Conservation (phyloP, 441 rosid genomes). For the California macrophylla region DNA sequence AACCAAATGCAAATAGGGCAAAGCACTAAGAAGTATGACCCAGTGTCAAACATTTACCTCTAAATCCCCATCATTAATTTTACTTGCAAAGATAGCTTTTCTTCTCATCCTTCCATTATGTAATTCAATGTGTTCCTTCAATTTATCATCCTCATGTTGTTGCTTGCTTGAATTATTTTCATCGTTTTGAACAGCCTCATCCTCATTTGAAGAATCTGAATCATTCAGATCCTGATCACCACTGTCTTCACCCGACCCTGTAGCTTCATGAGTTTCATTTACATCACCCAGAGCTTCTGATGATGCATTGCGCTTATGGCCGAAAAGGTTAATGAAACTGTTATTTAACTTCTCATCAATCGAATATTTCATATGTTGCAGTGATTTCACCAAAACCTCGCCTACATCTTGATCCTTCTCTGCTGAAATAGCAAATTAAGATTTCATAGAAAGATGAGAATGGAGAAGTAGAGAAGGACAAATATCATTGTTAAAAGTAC, state of each 20-base stretch:
- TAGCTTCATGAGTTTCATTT: slow-evolving; percentile 27
- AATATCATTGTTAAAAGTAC: not conserved
- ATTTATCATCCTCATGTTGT: slow-evolving; percentile 15
- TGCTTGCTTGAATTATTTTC: slow-evolving; percentile 19
- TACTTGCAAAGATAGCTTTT: slow-evolving; percentile 56
- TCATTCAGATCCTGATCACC: slow-evolving; percentile 30
- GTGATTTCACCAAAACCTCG: slow-evolving; percentile 63
- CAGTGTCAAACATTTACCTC: slow-evolving; percentile 23
- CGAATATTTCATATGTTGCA: slow-evolving; percentile 69
- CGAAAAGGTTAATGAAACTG: slow-evolving; percentile 57
- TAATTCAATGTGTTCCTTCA: slow-evolving; percentile 46
- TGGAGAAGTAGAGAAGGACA: not conserved
- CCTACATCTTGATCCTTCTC: slow-evolving; percentile 73
- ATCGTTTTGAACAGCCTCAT: slow-evolving; percentile 21
- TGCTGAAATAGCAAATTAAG: slow-evolving; percentile 21
- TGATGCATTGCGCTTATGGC: slow-evolving; percentile 30
- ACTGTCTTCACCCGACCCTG: slow-evolving; percentile 21
- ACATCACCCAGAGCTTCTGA: slow-evolving; percentile 28
- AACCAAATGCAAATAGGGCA: not conserved
- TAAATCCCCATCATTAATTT: slow-evolving; percentile 27
- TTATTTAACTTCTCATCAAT: slow-evolving; percentile 71
- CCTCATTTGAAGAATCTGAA: slow-evolving; percentile 35
- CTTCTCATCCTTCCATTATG: slow-evolving; percentile 68
- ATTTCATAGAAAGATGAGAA: not conserved
- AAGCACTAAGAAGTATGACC: not conserved